Evolutionary conservation across 1,284 basidiomycete genomes (phyloP), one percentile per base, ranked within the genome.

Genomic region (Thecaphora frezii): DNA sequence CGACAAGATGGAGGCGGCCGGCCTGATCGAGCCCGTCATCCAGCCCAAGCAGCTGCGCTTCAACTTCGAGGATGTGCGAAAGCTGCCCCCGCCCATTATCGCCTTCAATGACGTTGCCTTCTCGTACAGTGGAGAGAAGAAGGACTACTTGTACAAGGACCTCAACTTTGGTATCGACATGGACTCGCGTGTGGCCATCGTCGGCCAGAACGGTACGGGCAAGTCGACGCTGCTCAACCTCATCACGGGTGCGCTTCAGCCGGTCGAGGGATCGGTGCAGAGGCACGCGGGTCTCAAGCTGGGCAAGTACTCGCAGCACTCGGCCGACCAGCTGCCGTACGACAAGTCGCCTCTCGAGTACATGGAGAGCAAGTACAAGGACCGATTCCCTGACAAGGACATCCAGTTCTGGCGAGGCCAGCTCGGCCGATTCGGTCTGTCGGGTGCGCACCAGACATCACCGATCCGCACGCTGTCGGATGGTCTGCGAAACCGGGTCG

Each of bases 1-100:
- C 81, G 94, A 98, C 85, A 98, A 98, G 86, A 97, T 98, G 94
- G 94, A 97, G 84, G 94, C 94, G n/a, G 94, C 93, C 14, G 94
- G 94, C 73, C 84, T 97, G 41, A 85, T 97, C 75, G 91, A 97
- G 82, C 91, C 91, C 81, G 83, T 97, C 54, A 89, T 91, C 77
- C 77, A 80, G 8, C 84, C 86, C 46, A 87, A 85, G 74, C 85
- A 86, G 39, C 83, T 97, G 50, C 85, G 87, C 50, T 98, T 97
- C 86, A 88, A 96, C 85, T 97, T 97, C 79, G 93, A 97, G 81
- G 92, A 96, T 76, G 86, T 97, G 60, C 84, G 86, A 73, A 93
- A 90, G 81, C 86, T 98, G 18, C 94, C 94, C 1, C 94, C 94
- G 47, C 94, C 94, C 44, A 97, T 97, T 78, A 91, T 98, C 74